Evolutionary conservation across 2,329 filamentous ascomycete genomes (phyloP), one percentile per base, ranked within the genome.

Genomic region (Alternaria infectoria): DNA sequence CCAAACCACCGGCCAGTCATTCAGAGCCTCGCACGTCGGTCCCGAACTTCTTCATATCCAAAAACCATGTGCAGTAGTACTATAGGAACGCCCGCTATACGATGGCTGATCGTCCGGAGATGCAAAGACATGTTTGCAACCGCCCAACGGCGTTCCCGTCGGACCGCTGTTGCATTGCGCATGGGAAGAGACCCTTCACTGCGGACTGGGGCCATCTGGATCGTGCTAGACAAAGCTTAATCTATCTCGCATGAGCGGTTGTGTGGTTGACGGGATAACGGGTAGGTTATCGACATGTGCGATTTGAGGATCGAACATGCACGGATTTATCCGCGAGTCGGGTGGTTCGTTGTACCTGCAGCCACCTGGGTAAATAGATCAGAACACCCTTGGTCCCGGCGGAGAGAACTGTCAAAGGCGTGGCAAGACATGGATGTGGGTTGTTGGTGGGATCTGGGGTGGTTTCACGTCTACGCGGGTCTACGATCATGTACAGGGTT

Each of bases 321-420:
- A 49, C 21, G 23, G 23, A 36, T 66, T 68, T 68, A 68, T 46
- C 66, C 66, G 64, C 36, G 46, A 36, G 15, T 32, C 17, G 19
- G 11, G 19, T 36, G 19, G 43, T 45, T 47, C 26, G 21, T 32
- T 36, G 60, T 57, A 64, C 57, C 59, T 52, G 54, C 57, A 61
- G 62, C 55, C 23, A 40, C 10, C 32, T 64, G 65, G 63, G 21
- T 59, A 65, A 61, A 63, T 52, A 17, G 43, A 36, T 8, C 13
- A 40, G 9, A 52, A 8, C 28, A 36, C 19, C 13, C 36, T 36
- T 28, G 15, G 32, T 40, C 4, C 30, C 12, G 17, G 13, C 19
- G 30, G 6, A 54, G 36, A 19, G 36, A 44, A 11, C n/a, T 54
- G 32, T 26, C 15, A 44, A 28, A 28, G 52, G 28, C 13, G 30